Evolutionary conservation across 2,329 filamentous ascomycete genomes (phyloP).

Genomic region (Penicillium sp.): DNA sequence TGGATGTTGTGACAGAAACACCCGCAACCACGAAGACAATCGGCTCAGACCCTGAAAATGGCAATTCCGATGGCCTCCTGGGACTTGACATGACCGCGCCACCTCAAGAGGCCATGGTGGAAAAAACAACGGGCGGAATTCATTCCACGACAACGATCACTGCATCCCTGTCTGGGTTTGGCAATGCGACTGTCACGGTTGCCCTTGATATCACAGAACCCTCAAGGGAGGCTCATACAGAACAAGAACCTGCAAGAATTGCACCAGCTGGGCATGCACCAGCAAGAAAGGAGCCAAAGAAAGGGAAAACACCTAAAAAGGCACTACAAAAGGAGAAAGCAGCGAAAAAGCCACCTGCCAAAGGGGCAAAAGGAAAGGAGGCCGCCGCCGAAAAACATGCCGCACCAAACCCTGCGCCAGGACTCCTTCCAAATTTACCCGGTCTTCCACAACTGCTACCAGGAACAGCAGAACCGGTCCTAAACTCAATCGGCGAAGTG

Average conservation of each 20-base stretch:
- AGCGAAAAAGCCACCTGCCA: neutral
- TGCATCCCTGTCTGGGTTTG: neutral
- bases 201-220: neutral
- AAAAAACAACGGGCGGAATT: neutral
- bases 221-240: neutral
- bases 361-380: neutral
- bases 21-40: constrained; percentile 4
- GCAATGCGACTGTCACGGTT: neutral
- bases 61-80: constrained; percentile 6
- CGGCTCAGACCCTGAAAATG: constrained; percentile 10
- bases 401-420: neutral
- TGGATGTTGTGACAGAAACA: neutral
- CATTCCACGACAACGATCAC: neutral
- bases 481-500: constrained; percentile 9
- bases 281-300: neutral
- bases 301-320: neutral
- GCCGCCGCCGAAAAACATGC: neutral
- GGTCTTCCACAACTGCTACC: constrained; percentile 10
- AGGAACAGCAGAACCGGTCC: constrained; percentile 9
- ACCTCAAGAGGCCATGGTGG: neutral
- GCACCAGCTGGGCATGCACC: neutral
- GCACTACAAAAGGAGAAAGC: too few species aligned
- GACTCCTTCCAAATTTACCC: neutral
- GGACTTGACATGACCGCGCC: neutral
- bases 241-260: neutral